Conservation (phyloP, 805 yeast genomes). For the Saturnispora halmiae region DNA sequence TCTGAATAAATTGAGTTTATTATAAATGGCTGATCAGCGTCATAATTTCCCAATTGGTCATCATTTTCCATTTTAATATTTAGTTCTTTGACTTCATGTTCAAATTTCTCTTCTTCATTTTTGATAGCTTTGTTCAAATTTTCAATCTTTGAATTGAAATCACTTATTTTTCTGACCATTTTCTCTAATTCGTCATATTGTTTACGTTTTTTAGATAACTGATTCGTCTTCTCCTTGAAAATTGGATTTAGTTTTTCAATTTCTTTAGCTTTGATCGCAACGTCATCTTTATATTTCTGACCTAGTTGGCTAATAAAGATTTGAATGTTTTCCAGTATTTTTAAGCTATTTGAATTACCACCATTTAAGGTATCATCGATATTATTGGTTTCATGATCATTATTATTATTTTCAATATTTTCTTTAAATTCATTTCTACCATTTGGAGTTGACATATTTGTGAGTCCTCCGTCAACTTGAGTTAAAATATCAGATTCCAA, state of each 20-base stretch:
- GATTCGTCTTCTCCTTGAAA: conserved; percentile 47
- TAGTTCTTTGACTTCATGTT: conserved; percentile 29
- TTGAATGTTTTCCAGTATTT: conserved; percentile 43
- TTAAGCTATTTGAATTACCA: conserved; percentile 21
- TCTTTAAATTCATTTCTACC: not conserved
- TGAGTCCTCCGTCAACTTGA: not conserved
- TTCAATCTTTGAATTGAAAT: conserved; percentile 44
- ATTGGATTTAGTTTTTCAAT: conserved; percentile 46
- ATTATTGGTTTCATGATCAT: not conserved
- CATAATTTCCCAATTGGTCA: conserved; percentile 49
- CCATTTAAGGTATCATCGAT: not conserved
- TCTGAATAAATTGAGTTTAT: conserved; percentile 51
- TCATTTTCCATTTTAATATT: conserved; percentile 28
- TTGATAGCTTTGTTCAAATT: conserved; percentile 55
- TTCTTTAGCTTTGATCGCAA: conserved; percentile 41
- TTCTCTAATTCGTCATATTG: conserved; percentile 45
- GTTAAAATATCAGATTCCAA: not conserved
- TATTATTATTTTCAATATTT: not conserved
- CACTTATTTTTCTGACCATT: conserved; percentile 35
- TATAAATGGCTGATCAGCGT: conserved; percentile 89
- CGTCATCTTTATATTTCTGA: conserved; percentile 49
- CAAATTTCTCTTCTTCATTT: conserved; percentile 53
- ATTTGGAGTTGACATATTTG: not conserved
- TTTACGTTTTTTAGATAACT: conserved; percentile 39
- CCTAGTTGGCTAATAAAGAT: conserved; percentile 44